Conservation (phyloP, 1,284 basidiomycete genomes). For the Agroathelia rolfsii region DNA sequence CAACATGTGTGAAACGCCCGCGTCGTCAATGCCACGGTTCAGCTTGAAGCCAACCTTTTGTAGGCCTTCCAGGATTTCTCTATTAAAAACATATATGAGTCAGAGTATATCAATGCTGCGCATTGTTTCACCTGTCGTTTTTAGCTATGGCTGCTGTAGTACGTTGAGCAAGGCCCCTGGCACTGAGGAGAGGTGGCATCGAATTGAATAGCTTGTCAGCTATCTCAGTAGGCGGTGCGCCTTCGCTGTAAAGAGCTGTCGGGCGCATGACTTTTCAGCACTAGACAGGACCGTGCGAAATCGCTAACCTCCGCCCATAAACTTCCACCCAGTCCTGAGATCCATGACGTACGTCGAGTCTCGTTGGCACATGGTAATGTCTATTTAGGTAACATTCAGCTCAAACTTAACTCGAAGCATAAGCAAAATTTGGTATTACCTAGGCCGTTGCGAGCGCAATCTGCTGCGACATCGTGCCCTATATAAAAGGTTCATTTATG, state of each 20-base stretch:
- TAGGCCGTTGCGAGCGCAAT: conserved; percentile 34
- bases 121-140: conserved; percentile 35
- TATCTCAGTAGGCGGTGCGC: conserved; percentile 34
- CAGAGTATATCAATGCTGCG: conserved; percentile 9
- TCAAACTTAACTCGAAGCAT: background rate
- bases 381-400: conserved; percentile 15
- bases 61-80: conserved; percentile 46
- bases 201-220: conserved; percentile 39
- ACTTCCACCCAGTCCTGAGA: conserved; percentile 35
- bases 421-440: conserved; percentile 17
- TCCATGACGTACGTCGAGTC: conserved; percentile 56
- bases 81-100: conserved; percentile 15
- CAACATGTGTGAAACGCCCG: conserved; percentile 38
- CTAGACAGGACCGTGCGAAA: background rate
- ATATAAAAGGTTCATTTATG: conserved; percentile 1
- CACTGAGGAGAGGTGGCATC: conserved; percentile 29
- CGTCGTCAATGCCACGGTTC: conserved; percentile 42
- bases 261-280: conserved; percentile 6
- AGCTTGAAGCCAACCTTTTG: conserved; percentile 49
- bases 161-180: conserved; percentile 38
- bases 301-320: conserved; percentile 22
- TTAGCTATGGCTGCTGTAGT: conserved; percentile 37
- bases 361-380: conserved; percentile 56
- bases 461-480: conserved; percentile 33
- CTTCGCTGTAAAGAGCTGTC: conserved; percentile 41